phyloP scores from a whole-genome alignment of 2,329 filamentous ascomycete genomes.

The Niveomyces coronatus region DNA sequence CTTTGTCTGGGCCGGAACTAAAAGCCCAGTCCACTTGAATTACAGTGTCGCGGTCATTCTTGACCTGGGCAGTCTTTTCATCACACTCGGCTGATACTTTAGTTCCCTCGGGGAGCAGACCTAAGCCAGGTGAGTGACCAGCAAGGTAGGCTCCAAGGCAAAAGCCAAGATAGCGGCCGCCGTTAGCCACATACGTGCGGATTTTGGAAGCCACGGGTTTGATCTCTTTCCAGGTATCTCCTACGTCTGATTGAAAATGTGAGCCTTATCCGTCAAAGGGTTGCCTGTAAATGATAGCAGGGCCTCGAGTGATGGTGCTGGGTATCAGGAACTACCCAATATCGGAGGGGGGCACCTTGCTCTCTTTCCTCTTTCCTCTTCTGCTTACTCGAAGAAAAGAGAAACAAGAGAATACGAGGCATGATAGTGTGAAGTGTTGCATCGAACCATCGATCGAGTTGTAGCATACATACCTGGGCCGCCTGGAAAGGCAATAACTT shows the following conservation, averaged over 20 bases:
- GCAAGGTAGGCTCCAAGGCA: constrained; percentile 20
- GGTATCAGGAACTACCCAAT: too few relatives aligned
- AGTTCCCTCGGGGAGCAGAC: constrained; percentile 12
- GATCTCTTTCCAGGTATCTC: constrained; percentile 12
- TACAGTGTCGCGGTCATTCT: constrained; percentile 12
- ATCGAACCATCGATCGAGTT: too few relatives aligned
- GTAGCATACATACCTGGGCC: constrained; percentile 12
- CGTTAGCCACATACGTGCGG: constrained; percentile 14
- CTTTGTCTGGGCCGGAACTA: constrained; percentile 5
- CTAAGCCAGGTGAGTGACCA: constrained; percentile 15
- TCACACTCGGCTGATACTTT: constrained; percentile 10
- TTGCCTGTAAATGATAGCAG: not conserved
- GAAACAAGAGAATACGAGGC: not conserved
- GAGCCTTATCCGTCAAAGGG: too few relatives aligned
- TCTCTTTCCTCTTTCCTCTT: too few relatives aligned
- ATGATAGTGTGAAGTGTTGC: not conserved
- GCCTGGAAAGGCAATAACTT: constrained; percentile 14
- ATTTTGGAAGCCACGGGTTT: constrained; percentile 10
- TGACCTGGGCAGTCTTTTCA: constrained; percentile 13
- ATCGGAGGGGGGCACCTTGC: too few relatives aligned
- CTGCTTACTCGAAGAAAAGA: too few relatives aligned
- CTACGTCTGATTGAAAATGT: constrained; percentile 12
- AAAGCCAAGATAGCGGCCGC: constrained; percentile 18
- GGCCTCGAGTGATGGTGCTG: not conserved
- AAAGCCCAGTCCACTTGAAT: constrained; percentile 18